Evolutionary conservation across 2,329 filamentous ascomycete genomes (phyloP), one percentile per base, ranked within the genome.

Genomic region (Metarhizium rileyi): DNA sequence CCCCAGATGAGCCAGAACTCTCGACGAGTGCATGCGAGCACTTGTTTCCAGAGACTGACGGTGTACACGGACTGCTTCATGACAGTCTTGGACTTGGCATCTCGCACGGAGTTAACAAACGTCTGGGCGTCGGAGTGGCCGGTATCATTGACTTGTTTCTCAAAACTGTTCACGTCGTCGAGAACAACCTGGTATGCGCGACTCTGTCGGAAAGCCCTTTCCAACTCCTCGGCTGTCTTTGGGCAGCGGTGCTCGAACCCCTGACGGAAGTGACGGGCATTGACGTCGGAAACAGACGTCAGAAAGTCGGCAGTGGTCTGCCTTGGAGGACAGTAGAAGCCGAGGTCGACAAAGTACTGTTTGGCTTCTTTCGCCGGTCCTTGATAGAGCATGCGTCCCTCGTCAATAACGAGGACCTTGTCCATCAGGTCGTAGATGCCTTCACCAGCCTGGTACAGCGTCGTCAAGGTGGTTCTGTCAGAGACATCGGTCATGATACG

Each of bases 1-100:
- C 87, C 87, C 67, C 80, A 78, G 2, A 89, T 74, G 6, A 93
- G 75, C 84, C 86, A 90, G 52, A 88, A 83, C 64, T 93, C 86
- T 40, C 88, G 78, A 56, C 81, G 74, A 0, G 84, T 85, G 69
- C 84, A 72, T 7, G 81, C 80, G 26, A 78, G 61, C 1, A 93
- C 83, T 65, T 93, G 88, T 5, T 80, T 76, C 41, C 75, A 68
- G 60, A 90, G 86, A 10, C 82, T 86, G 49, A 91, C 80, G 0
- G 87, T 91, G 66, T 89, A 93, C 78, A 45, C 48, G 28, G 52
- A 53, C 23, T 40, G 42, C 40, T 49, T 53, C 27, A 49, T 44
- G 28, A 53, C 52, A 9, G 52, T 53, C 27, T 75, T 71, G 40
- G 87, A 76, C 56, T 78, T 83, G 1, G 85, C 85, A 9, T 77